phyloP scores from a whole-genome alignment of 192 early-diverging fungal genomes.

The Physocladia obscura region DNA sequence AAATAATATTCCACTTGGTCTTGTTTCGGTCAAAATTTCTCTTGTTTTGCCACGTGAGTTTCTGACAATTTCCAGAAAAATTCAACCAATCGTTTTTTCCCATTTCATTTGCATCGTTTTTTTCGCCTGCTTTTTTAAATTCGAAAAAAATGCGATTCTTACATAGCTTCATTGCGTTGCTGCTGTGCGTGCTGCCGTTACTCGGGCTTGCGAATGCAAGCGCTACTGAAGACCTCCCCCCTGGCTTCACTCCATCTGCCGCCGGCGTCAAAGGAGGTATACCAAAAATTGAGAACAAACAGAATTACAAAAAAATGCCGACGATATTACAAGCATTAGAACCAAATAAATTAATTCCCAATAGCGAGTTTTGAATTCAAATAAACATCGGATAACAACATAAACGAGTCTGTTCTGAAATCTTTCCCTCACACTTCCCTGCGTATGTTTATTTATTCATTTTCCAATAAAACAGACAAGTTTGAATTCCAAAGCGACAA shows the following conservation, averaged over 20 bases:
- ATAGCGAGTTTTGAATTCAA: not conserved
- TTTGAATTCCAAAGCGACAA: slow-evolving; percentile 87
- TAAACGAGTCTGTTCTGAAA: not conserved
- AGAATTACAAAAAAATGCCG: not conserved
- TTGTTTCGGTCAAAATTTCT: no score
- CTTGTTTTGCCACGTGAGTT: no score
- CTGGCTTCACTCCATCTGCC: not conserved
- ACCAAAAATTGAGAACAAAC: not conserved
- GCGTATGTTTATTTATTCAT: not conserved
- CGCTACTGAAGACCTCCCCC: slow-evolving; percentile 7
- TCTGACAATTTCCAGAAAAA: no score
- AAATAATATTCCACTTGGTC: no score
- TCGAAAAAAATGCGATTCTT: no score
- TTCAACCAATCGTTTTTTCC: no score
- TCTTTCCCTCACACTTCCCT: not conserved
- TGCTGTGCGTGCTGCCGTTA: not conserved
- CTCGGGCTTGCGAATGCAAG: no score
- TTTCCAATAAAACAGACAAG: slow-evolving; percentile 39
- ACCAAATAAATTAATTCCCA: not conserved
- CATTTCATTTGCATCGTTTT: no score
- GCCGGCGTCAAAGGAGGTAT: not conserved
- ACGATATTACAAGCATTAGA: not conserved
- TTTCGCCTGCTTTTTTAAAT: no score
- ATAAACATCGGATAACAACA: not conserved
- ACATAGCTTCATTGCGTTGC: no score